Base-by-base conservation (phyloP, 306 rosid genomes). In the Sophora flavescens region DNA sequence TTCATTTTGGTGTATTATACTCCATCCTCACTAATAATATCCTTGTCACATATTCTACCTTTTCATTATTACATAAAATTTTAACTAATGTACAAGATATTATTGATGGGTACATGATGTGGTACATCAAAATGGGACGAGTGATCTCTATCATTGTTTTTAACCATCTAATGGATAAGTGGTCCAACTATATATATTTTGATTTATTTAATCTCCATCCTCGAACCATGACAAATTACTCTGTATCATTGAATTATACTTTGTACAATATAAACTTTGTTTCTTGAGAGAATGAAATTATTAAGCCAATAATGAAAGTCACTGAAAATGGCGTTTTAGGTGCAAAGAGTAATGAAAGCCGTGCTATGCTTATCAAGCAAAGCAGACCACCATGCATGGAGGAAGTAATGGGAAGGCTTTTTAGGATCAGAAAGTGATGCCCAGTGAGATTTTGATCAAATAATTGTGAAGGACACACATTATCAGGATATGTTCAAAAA, bases 401-500 rank as follows among this genome's bases (percentile, higher is more conserved):
- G 4, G 28, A 28, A 54, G 63, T 32, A 73, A 81, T 84, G 86
- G 80, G 15, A 72, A 66, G 54, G 83, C 82, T 67, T 82, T 72
- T 78, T 39, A 16, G 54, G 63, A 67, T 2, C 68, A 82, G 83
- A 82, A 81, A 81, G 79, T 78, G 78, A 72, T 42, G 22, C 58
- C 39, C 44, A 14, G 5, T 8, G 3, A 16, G 54, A 16, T 47
- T 68, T 47, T 65, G 17, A 51, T 78, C 62, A 82, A 78, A 82
- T 78, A 78, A 82, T 78, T 78, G 80, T 66, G 68, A 70, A 63
- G 15, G 56, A 38, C 68, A 7, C 68, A 7, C 22, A 22, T 82
- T 72, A 72, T 82, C 86, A 73, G 9, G 32, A 76, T 73, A 58
- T 72, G 63, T 66, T 77, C 72, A 77, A 68, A 85, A 80, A 78